Conservation (phyloP, 2,329 filamentous ascomycete genomes). For the Calonectria montana region DNA sequence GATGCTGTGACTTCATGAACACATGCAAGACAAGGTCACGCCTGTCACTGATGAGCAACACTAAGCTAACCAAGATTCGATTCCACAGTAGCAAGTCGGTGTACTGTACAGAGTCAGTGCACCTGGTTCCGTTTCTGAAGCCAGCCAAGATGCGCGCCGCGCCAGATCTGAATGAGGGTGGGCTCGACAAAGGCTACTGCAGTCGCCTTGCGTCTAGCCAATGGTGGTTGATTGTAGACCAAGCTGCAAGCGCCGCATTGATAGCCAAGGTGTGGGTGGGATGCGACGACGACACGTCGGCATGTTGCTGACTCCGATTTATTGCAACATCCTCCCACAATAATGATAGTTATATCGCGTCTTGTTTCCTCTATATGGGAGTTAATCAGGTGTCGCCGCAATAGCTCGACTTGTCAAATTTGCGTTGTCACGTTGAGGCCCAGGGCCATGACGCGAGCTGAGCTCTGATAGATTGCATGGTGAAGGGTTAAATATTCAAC, state of each 20-base stretch:
- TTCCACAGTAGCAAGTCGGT: conserved; percentile 14
- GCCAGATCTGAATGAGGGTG: conserved; percentile 19
- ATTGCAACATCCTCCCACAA: not conserved
- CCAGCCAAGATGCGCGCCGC: conserved; percentile 17
- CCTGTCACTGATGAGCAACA: not conserved
- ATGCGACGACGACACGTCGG: conserved; percentile 10
- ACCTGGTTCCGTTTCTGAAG: not conserved
- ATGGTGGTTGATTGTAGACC: not conserved
- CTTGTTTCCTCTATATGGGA: not conserved
- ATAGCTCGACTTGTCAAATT: not conserved
- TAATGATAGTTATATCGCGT: not conserved
- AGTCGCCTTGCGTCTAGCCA: conserved; percentile 17
- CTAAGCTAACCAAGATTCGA: not conserved
- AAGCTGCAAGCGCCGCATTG: conserved; percentile 20
- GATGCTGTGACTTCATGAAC: not conserved
- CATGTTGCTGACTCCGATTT: conserved; percentile 21
- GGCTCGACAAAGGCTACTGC: conserved; percentile 22
- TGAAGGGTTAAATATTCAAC: not conserved
- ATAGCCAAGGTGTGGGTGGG: conserved; percentile 15
- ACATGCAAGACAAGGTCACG: not conserved
- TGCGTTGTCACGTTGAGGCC: not conserved
- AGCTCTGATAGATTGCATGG: not conserved
- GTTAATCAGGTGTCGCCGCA: conserved; percentile 3
- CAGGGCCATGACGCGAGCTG: conserved; percentile 23
- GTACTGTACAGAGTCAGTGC: conserved; percentile 13